Evolutionary conservation across 805 yeast species (phyloP), one percentile per base, ranked within the genome.

Genomic region (Yarrowia bubula): DNA sequence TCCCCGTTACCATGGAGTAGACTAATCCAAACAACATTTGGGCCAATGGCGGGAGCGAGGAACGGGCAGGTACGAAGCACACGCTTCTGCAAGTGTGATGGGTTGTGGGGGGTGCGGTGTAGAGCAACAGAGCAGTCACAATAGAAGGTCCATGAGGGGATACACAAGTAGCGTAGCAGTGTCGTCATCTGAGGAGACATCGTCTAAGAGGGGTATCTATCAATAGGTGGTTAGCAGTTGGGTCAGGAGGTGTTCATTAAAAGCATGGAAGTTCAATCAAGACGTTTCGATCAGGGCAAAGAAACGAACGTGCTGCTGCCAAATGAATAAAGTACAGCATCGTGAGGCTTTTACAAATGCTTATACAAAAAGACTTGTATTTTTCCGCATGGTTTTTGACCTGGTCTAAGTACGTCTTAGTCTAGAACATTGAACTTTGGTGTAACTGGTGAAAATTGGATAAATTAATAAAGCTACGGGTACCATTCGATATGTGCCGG

Each of bases 11-110:
- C 32, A 37, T 28, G 15, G 53, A 22, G 39, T 33, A 17, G 55
- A 18, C 55, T 48, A 48, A 48, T 13, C 55, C 15, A 17, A 48
- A 35, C 41, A 48, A 31, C 17, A 48, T 48, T 48, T 35, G 55
- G n/a, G 55, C 55, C 55, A 48, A 48, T 48, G 41, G 13, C 55
- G 55, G 55, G 41, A 48, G 55, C 55, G 18, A 35, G 41, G 7
- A 35, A 35, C 31, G 33, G 55, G 55, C 55, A 48, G 55, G 55
- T 35, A 48, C 41, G 55, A 48, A 18, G 55, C 55, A 48, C 55
- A 11, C 4, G 10, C 17, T 17, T 48, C 55, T 48, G 55, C 55
- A 48, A 33, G 55, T 33, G 55, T 35, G 55, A 48, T 48, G 55
- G 39, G 55, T 35, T 48, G 55, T 48, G 55, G 55, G 53, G 53